Base-by-base conservation (phyloP, 805 yeast species). In the Sugiyamaella americana region DNA sequence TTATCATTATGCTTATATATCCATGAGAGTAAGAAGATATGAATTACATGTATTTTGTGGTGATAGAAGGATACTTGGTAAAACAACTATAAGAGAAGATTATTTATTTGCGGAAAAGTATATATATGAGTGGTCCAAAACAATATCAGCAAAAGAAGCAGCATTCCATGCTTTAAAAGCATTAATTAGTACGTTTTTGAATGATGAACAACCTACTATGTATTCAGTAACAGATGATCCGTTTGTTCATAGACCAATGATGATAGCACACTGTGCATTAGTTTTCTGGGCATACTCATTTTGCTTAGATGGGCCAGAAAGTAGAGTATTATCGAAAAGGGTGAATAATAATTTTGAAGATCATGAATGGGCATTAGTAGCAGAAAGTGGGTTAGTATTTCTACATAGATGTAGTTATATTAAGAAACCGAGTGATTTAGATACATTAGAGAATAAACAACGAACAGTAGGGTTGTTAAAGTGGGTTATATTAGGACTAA, bases 21-120 rank as follows among this genome's bases (percentile, higher is more conserved):
- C 79, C 40, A 74, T 84, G 58, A 78, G 85, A 41, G 75, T 82
- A n/a, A 30, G 80, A 82, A 51, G 87, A 83, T 54, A 83, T 83
- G 63, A 86, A 61, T 77, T 84, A 49, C 82, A 82, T 42, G 80
- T 84, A 4, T 81, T 71, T 61, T 80, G 87, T 3, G 95, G 95
- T 1, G 84, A 87, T 5, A 89, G 89, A 1, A 79, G 83, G 66
- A 74, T 89, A 55, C 80, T 82, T 81, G 82, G 78, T 56, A 84
- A 80, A 23, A 68, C 69, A 35, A 79, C 83, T 5, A 74, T 76
- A 6, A 64, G 66, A 3, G 59, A 66, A 1, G 79, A 75, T 49
- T 73, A 77, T 52, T 67, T 69, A 20, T 64, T 70, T 1, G 79
- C 78, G 5, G 68, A 70, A 40, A 64, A 63, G 18, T 67, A 82